Evolutionary conservation across 768 basidiomycete species (phyloP), one percentile per base, ranked within the genome.

Genomic region (Hypholoma sublateritium): DNA sequence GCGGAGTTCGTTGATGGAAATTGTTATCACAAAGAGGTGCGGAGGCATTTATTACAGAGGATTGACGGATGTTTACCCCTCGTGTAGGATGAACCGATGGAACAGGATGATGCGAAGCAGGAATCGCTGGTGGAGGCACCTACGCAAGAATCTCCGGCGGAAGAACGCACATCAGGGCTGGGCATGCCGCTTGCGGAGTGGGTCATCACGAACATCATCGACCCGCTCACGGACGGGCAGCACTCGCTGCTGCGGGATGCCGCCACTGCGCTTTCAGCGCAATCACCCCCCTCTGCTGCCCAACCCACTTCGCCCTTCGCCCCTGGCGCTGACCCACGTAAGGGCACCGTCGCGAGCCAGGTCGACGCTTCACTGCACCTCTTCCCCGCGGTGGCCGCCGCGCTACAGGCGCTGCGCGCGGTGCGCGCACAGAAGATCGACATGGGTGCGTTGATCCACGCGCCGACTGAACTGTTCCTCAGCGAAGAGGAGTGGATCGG

Each of bases 1-100:
- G 89, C 89, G 22, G 86, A 89, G 69, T 93, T 92, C 60, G 76
- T 86, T 32, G 67, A 73, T 56, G 75, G 84, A 8, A 67, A 72
- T 52, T 4, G 66, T 68, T 45, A 52, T 53, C 50, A 64, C 54
- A 32, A 48, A 60, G 65, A 66, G 65, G 72, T 73, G 42, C 48
- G 69, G 56, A 17, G 22, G 46, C 19, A 19, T 17, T 2, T 50
- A 4, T 9, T 32, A 9, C 5, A 32, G 28, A 1, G 28, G 2
- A 6, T 5, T 6, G 28, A 9, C 28, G 28, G 6, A 32, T 32
- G 28, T 32, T 32, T 32, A 32, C 28, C 28, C 25, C 28, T 32
- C 28, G 9, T 5, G 2, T 6, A 32, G 28, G 28, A 32, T 1
- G 28, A 32, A 6, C 13, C 19, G 48, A 50, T 21, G 14, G 28